phyloP scores from a whole-genome alignment of 1,284 basidiomycete genomes.

The Leccinum griseonigrum region DNA sequence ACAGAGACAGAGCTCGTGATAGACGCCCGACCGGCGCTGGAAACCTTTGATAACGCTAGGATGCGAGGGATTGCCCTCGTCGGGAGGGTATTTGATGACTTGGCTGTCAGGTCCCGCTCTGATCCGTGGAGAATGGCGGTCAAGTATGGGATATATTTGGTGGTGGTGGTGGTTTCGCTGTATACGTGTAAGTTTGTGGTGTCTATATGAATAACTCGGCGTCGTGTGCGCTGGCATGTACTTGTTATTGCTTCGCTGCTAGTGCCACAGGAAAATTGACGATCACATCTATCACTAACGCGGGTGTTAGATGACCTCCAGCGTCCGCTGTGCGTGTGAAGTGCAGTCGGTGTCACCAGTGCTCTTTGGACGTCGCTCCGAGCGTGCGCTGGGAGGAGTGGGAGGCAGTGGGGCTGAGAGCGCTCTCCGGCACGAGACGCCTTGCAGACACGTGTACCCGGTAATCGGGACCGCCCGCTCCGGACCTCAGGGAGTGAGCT shows the following conservation, averaged over 20 bases:
- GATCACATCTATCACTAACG: not conserved
- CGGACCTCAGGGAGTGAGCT: not conserved
- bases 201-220: not conserved
- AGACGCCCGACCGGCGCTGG: conserved; percentile 9
- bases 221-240: not conserved
- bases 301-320: not conserved
- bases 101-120: not conserved
- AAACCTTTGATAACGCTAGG: conserved; percentile 7
- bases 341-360: too few species aligned
- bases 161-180: conserved; percentile 2
- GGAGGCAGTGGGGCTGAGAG: too few species aligned
- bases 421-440: too few species aligned
- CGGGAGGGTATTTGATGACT: not conserved
- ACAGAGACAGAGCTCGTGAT: conserved; percentile 7
- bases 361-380: too few species aligned
- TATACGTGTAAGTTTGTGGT: not conserved
- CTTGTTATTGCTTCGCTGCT: too few species aligned
- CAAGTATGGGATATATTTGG: not conserved
- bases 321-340: too few species aligned
- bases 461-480: not conserved
- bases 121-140: not conserved
- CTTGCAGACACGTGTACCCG: not conserved
- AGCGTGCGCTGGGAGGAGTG: too few species aligned
- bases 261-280: not conserved
- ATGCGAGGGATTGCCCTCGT: conserved; percentile 5